A percentile compares a stretch with the other conserved stretches of the same genome.
These are phyloP conservation scores for Aspergillus novofumigatus DNA, from an alignment of 2,329 filamentous ascomycete genomes.

Conservation along the genomic window DNA sequence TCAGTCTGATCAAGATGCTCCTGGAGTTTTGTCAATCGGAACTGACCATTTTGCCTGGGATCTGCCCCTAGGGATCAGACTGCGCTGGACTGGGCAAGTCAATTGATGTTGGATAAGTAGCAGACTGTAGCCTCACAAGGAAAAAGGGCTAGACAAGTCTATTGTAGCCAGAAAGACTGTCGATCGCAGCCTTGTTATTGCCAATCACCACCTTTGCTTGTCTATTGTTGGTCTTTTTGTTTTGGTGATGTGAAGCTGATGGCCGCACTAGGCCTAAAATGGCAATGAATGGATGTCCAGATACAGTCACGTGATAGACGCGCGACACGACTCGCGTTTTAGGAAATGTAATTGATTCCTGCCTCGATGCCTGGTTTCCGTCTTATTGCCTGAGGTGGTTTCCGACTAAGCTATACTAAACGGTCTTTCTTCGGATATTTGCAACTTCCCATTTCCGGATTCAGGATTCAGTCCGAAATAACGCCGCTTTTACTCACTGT, in stretches of 20 bases:
- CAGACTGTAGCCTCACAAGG: background rate
- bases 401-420: too few species aligned
- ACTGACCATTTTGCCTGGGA: slow-evolving; percentile 1
- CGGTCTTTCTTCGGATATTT: too few species aligned
- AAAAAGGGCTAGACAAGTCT: background rate
- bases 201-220: background rate
- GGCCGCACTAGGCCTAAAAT: slow-evolving; percentile 8
- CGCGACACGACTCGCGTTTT: slow-evolving; percentile 18
- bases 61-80: background rate
- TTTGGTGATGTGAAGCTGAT: slow-evolving; percentile 17
- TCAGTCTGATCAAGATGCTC: background rate
- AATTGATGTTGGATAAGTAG: background rate
- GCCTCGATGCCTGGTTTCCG: background rate
- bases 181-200: slow-evolving; percentile 2
- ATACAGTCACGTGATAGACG: slow-evolving; percentile 12
- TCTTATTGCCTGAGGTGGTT: too few species aligned
- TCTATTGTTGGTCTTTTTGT: slow-evolving; percentile 10
- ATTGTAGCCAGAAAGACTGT: slow-evolving; percentile 4
- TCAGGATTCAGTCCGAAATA: too few species aligned
- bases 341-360: slow-evolving; percentile 18
- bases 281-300: background rate
- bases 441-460: too few species aligned
- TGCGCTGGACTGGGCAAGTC: background rate
- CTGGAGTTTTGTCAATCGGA: background rate
- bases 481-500: too few species aligned